Evolutionary conservation across 1,139 yeast genomes (phyloP).

Genomic region (Kodamaea suecica): DNA sequence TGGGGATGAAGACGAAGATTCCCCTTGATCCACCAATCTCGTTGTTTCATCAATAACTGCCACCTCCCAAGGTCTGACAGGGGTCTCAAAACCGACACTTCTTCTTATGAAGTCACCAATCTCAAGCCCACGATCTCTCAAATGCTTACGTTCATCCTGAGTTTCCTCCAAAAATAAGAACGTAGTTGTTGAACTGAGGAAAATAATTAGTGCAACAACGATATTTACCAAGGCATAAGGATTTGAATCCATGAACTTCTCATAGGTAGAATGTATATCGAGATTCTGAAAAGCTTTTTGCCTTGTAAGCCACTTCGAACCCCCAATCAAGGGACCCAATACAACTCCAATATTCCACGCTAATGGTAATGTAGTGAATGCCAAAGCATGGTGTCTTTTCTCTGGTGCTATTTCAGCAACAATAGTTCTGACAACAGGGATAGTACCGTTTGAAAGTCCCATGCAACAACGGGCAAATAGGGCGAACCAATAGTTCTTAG

Average conservation of each 20-base stretch:
- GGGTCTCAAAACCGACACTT: constrained; percentile 29
- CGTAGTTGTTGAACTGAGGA: constrained; percentile 36
- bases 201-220: constrained; percentile 43
- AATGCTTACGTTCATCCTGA: constrained; percentile 39
- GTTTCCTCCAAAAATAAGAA: constrained; percentile 60
- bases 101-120: constrained; percentile 45
- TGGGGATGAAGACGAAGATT: constrained; percentile 4
- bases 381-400: constrained; percentile 59
- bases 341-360: constrained; percentile 55
- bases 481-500: constrained; percentile 49
- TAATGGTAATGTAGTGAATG: constrained; percentile 58
- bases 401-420: constrained; percentile 59
- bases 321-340: constrained; percentile 57
- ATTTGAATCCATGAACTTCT: constrained; percentile 31
- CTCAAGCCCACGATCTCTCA: constrained; percentile 49
- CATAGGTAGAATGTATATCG: constrained; percentile 10
- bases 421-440: constrained; percentile 57
- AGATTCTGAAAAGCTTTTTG: too few relatives aligned
- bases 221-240: constrained; percentile 63
- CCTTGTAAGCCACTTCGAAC: constrained; percentile 39
- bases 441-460: constrained; percentile 61
- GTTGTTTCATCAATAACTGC: constrained; percentile 4
- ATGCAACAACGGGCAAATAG: constrained; percentile 48
- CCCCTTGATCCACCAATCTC: constrained; percentile 6
- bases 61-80: constrained; percentile 31